Evolutionary conservation across 2,329 filamentous ascomycete genomes (phyloP).

Genomic region (Septoria petroselini): DNA sequence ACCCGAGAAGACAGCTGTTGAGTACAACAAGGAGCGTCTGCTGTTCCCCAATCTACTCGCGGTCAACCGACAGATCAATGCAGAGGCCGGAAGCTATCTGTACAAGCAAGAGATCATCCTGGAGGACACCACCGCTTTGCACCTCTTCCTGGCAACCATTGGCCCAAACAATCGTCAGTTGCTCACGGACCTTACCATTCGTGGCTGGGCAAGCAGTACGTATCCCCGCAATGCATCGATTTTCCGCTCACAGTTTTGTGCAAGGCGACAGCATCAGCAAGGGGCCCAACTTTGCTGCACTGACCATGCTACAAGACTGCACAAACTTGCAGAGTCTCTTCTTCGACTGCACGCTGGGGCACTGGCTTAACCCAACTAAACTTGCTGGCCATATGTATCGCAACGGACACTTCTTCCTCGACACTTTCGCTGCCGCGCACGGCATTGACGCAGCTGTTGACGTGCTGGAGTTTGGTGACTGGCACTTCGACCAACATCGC

Average conservation of each 20-base stretch:
- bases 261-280: constrained; percentile 11
- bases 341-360: constrained; percentile 27
- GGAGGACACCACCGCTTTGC: constrained; percentile 27
- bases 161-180: constrained; percentile 28
- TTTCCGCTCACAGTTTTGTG: no score
- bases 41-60: constrained; percentile 31
- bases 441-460: constrained; percentile 28
- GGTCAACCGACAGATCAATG: constrained; percentile 32
- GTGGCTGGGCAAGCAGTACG: constrained; percentile 25
- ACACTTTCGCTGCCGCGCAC: constrained; percentile 28
- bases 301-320: constrained; percentile 31
- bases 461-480: constrained; percentile 25
- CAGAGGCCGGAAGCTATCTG: constrained; percentile 30
- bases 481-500: constrained; percentile 25
- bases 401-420: constrained; percentile 31
- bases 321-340: constrained; percentile 28
- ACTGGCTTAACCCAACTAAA: constrained; percentile 7
- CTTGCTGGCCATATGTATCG: constrained; percentile 29
- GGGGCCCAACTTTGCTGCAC: constrained; percentile 26
- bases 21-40: neutral
- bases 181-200: constrained; percentile 26
- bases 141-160: constrained; percentile 30
- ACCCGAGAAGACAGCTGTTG: neutral
- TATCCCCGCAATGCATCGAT: neutral
- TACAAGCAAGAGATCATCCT: constrained; percentile 33